Conservation (phyloP, 2,329 filamentous ascomycete species). For the Xylariaceae sp. region DNA sequence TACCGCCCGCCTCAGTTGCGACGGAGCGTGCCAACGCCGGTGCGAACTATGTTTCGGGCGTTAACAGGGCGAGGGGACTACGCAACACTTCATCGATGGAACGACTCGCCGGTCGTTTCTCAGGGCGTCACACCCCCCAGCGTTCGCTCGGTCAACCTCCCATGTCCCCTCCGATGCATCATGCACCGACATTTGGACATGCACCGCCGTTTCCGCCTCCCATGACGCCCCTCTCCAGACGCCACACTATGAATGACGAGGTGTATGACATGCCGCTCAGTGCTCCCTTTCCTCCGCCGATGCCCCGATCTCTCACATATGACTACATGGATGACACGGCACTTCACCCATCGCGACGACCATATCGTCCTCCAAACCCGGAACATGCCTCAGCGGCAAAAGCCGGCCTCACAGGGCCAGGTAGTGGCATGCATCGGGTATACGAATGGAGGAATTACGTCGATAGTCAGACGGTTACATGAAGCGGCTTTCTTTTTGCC, state of each 20-base stretch:
- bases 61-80: constrained; percentile 38
- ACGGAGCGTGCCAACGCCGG: constrained; percentile 34
- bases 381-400: constrained; percentile 27
- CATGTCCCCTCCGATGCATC: constrained; percentile 19
- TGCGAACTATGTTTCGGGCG: constrained; percentile 40
- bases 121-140: constrained; percentile 35
- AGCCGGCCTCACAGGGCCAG: constrained; percentile 29
- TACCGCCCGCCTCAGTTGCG: constrained; percentile 21
- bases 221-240: constrained; percentile 30
- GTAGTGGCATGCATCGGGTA: constrained; percentile 30
- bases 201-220: constrained; percentile 18
- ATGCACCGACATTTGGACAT: neutral
- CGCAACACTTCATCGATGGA: constrained; percentile 42
- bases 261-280: constrained; percentile 31
- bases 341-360: constrained; percentile 22
- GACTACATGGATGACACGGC: constrained; percentile 25
- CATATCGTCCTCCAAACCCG: constrained; percentile 23
- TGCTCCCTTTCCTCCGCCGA: constrained; percentile 27
- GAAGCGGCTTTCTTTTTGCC: too few species aligned
- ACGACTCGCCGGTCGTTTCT: constrained; percentile 46
- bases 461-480: constrained; percentile 15
- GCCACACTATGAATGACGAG: constrained; percentile 39
- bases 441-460: constrained; percentile 30
- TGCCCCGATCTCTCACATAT: constrained; percentile 22
- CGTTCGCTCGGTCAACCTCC: constrained; percentile 24